A percentile compares a stretch with the other conserved stretches of the same genome.
phyloP scores from a whole-genome alignment of 1,284 basidiomycete species.

The Trametes hirsuta region DNA sequence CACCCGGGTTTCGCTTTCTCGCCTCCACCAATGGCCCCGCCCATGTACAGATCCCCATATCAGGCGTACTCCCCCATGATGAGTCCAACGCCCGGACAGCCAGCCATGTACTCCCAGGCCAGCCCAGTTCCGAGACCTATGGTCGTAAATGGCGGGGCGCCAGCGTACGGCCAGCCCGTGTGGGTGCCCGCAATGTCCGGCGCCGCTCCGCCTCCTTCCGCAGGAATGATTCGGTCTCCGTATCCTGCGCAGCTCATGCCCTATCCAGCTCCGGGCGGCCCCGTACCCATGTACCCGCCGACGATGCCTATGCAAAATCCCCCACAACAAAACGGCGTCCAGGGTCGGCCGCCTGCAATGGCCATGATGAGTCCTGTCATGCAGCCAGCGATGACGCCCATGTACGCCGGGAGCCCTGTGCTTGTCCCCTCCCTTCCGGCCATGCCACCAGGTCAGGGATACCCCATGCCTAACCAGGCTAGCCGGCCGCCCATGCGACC shows the following conservation, averaged over 20 bases:
- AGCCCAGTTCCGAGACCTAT: slow-evolving; percentile 67
- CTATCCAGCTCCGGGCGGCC: slow-evolving; percentile 57
- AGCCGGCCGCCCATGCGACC: slow-evolving; percentile 31
- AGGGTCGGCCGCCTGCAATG: slow-evolving; percentile 49
- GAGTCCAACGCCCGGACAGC: slow-evolving; percentile 66
- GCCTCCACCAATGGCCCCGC: slow-evolving; percentile 37
- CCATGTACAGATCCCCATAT: slow-evolving; percentile 57
- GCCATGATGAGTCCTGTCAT: slow-evolving; percentile 71
- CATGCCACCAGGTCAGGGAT: slow-evolving; percentile 31
- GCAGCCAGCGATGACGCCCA: slow-evolving; percentile 53
- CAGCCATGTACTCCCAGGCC: slow-evolving; percentile 61
- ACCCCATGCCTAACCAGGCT: slow-evolving; percentile 25
- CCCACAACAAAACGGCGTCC: slow-evolving; percentile 47
- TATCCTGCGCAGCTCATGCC: slow-evolving; percentile 66
- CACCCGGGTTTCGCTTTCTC: slow-evolving; percentile 42
- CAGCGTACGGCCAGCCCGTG: slow-evolving; percentile 61
- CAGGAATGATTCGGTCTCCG: slow-evolving; percentile 63
- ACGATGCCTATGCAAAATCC: slow-evolving; percentile 48
- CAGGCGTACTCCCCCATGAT: slow-evolving; percentile 67
- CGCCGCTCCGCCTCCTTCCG: slow-evolving; percentile 52
- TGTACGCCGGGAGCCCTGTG: slow-evolving; percentile 71
- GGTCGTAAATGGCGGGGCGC: slow-evolving; percentile 59
- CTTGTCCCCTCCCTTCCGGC: slow-evolving; percentile 56
- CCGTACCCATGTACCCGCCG: slow-evolving; percentile 51
- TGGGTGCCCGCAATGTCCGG: slow-evolving; percentile 61